A percentile compares a stretch with the other conserved stretches of the same genome.
Conservation (phyloP, 139 green algal genomes). For the Chlorella ohadii region DNA sequence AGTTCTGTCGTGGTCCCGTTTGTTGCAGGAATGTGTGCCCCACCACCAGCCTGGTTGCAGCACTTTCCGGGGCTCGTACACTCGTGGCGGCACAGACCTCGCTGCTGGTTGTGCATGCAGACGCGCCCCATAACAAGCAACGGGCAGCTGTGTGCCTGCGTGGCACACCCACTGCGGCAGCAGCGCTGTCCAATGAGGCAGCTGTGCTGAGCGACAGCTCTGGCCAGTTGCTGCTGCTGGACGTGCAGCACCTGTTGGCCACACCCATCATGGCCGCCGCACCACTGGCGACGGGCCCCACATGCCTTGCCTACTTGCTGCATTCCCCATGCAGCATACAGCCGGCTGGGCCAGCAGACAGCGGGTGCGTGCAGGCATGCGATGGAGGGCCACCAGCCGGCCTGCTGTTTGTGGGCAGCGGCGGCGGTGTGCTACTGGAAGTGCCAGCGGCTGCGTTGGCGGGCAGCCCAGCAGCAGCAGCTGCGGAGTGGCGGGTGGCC, state of each 20-base stretch:
- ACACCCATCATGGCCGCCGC: not conserved
- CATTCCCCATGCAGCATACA: no score
- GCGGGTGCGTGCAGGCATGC: not conserved
- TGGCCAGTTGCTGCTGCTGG: conserved; percentile 7
- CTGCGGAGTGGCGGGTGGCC: not conserved
- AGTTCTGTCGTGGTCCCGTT: no score
- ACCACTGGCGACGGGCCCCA: not conserved
- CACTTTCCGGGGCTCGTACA: not conserved
- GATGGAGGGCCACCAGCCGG: not conserved
- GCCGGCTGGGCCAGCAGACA: not conserved
- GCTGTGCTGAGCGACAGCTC: not conserved
- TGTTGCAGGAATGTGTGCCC: conserved; percentile 18
- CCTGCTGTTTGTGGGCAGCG: conserved; percentile 31
- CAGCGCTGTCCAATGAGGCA: not conserved
- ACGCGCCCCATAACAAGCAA: not conserved
- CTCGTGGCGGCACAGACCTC: not conserved
- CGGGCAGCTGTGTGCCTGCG: not conserved
- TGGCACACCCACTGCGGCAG: not conserved
- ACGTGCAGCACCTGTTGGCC: not conserved
- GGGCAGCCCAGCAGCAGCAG: not conserved
- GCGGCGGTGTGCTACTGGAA: conserved; percentile 3
- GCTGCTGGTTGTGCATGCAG: not conserved
- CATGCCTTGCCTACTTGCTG: conserved; percentile 21
- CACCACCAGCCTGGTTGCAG: conserved; percentile 4
- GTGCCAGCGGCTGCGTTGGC: not conserved